Percentiles rank a stretch among this genome's conserved stretches.
Evolutionary conservation across 768 basidiomycete genomes (phyloP).

Genomic region (Leucosporidium yakuticum): DNA sequence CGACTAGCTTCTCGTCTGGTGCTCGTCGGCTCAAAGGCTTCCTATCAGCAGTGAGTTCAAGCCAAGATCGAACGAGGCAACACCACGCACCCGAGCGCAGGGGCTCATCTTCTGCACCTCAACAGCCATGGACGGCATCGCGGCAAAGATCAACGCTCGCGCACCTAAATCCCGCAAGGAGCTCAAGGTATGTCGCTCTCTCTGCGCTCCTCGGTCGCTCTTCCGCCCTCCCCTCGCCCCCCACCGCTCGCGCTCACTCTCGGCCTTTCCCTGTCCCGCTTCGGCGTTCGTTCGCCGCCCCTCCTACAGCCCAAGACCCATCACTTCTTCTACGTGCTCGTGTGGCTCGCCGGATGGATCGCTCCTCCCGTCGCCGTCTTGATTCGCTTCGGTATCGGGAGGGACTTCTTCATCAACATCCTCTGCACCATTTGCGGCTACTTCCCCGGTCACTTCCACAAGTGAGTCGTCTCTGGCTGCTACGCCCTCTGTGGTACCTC

Average conservation of each 20-base stretch:
- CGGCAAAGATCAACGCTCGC: background rate
- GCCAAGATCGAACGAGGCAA: no score
- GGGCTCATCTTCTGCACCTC: no score
- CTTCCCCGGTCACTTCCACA: conserved; percentile 38
- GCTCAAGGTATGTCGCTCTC: background rate
- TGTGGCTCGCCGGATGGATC: conserved; percentile 34
- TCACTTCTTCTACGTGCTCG: conserved; percentile 29
- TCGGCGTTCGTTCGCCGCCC: background rate
- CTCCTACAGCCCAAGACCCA: conserved; percentile 14
- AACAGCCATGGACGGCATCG: background rate
- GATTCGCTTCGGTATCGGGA: conserved; percentile 38
- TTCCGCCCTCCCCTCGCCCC: background rate
- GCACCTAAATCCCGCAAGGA: background rate
- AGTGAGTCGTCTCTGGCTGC: conserved; percentile 8
- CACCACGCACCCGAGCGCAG: no score
- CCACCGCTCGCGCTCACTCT: background rate
- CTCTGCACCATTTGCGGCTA: conserved; percentile 38
- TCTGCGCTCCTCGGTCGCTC: background rate
- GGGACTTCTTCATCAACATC: conserved; percentile 37
- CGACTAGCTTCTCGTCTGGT: no score
- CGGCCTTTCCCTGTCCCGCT: background rate
- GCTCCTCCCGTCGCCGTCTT: conserved; percentile 37
- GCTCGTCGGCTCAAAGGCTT: no score
- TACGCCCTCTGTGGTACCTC: background rate
- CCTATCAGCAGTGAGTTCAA: no score